These are phyloP conservation scores for Neoarthrinium moseri DNA, from an alignment of 2,329 filamentous ascomycete genomes.

Conservation along the genomic window DNA sequence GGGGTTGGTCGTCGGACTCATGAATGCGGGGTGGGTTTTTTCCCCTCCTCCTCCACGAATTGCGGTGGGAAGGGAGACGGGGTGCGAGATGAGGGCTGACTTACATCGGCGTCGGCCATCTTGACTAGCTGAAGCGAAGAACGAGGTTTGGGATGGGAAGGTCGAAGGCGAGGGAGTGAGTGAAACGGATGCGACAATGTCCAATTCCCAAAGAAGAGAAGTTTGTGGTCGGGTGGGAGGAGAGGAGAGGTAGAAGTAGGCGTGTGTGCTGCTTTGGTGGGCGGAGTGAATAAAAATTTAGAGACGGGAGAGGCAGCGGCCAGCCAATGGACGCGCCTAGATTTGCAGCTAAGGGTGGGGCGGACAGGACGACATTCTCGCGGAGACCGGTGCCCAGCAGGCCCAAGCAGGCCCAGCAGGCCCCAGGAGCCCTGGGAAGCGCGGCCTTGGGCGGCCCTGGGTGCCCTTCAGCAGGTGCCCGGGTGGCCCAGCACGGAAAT, in stretches of 20 bases:
- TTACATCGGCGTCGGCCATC: constrained; percentile 59
- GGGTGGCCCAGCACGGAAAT: too few relatives aligned
- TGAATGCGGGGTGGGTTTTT: constrained; percentile 23
- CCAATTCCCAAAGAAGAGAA: constrained; percentile 12
- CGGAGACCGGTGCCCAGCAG: too few relatives aligned
- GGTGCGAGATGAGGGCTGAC: constrained; percentile 21
- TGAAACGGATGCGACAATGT: constrained; percentile 16
- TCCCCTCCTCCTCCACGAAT: neutral
- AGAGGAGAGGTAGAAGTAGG: constrained; percentile 5
- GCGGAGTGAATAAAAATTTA: constrained; percentile 1
- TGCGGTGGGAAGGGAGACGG: neutral
- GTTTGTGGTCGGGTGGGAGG: constrained; percentile 12
- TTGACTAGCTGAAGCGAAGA: constrained; percentile 40
- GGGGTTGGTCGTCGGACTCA: constrained; percentile 8
- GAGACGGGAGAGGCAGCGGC: neutral
- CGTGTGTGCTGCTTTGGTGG: constrained; percentile 1
- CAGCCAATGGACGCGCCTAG: constrained; percentile 6
- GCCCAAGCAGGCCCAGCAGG: too few relatives aligned
- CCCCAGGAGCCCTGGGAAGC: too few relatives aligned
- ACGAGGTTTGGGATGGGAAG: constrained; percentile 21
- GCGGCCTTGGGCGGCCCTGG: too few relatives aligned
- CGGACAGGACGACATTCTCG: too few relatives aligned
- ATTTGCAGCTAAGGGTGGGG: constrained; percentile 7
- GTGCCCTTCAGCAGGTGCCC: too few relatives aligned
- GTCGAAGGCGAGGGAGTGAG: constrained; percentile 22